Base-by-base conservation (phyloP, 352 stramenopile species). In the Phytophthora syringae region DNA sequence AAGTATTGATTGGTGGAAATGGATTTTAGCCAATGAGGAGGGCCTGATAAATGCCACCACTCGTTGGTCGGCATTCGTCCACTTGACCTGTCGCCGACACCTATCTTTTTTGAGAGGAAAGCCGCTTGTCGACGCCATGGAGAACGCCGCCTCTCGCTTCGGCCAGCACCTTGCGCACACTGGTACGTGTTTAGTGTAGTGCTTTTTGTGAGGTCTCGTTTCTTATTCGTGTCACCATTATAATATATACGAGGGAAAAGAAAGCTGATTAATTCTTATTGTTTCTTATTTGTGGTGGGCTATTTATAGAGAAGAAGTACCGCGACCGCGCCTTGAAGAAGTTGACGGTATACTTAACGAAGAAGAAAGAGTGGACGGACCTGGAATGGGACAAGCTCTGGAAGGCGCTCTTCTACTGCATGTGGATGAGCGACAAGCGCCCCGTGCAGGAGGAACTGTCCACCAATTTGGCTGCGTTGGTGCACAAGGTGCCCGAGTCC, bases 351-450 rank as follows among this genome's bases (percentile, higher is more conserved):
- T 95, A 90, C 67, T 61, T 95, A 55, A 77, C 71, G 9, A 81
- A 84, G 64, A 88, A 88, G 64, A 72, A 53, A 34, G 64, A 82
- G 57, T 95, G 87, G 87, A 84, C 63, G 24, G 70, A 79, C 18
- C 73, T 93, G 42, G 87, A 95, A 60, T 90, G 82, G 82, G 87
- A 95, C 76, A 95, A 95, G 74, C 83, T 95, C 53, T 95, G 87
- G 87, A 95, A 93, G 67, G 87, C 87, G 72, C 80, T 95, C 7
- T 95, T 94, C 64, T 95, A 95, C 72, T 95, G 87, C 73, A 93
- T 95, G 84, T 95, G 87, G 87, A 95, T 95, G 87, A 93, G 84
- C 67, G 87, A 95, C 82, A 95, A 95, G 71, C 85, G 80, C 10
- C 74, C 74, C 18, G 79, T 95, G 11, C 87, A 95, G 68, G 76